phyloP scores from a whole-genome alignment of 2,329 filamentous ascomycete genomes.

The Fusarium xyrophilum region DNA sequence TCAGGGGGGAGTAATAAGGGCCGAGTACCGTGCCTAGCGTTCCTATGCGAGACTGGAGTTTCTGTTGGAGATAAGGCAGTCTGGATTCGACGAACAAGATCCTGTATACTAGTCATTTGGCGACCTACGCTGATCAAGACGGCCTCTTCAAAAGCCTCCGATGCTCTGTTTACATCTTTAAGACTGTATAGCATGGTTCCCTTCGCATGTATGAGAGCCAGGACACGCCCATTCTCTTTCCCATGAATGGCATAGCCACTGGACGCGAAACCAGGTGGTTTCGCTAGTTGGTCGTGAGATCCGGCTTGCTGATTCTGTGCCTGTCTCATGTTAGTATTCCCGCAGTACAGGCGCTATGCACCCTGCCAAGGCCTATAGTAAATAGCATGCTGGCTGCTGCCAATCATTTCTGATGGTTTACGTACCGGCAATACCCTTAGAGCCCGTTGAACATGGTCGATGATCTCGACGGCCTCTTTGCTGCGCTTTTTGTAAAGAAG shows the following conservation, averaged over 20 bases:
- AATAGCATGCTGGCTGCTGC: background rate
- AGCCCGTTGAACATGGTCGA: conserved; percentile 81
- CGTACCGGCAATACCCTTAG: conserved; percentile 56
- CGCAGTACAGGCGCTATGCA: conserved; percentile 8
- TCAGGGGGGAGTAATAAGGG: conserved; percentile 85
- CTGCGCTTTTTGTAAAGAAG: conserved; percentile 84
- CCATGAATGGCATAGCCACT: conserved; percentile 82
- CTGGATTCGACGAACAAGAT: conserved; percentile 81
- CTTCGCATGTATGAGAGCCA: conserved; percentile 94
- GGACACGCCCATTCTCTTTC: conserved; percentile 87
- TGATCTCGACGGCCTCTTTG: conserved; percentile 84
- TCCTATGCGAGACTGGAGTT: conserved; percentile 12
- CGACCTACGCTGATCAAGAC: conserved; percentile 86
- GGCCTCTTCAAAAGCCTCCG: conserved; percentile 91
- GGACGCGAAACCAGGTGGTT: conserved; percentile 43
- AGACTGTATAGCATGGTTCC: conserved; percentile 97
- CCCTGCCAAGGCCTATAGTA: conserved; percentile 16
- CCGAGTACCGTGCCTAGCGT: conserved; percentile 17
- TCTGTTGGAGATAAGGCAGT: conserved; percentile 63
- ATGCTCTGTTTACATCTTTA: conserved; percentile 81
- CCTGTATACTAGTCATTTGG: conserved; percentile 72
- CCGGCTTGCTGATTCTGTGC: conserved; percentile 34
- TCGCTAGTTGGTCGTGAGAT: conserved; percentile 29
- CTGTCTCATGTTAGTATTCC: conserved; percentile 38
- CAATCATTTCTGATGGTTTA: conserved; percentile 5